Evolutionary conservation across 2,329 filamentous ascomycete species (phyloP), one percentile per base, ranked within the genome.

Genomic region (Xylaria sp.): DNA sequence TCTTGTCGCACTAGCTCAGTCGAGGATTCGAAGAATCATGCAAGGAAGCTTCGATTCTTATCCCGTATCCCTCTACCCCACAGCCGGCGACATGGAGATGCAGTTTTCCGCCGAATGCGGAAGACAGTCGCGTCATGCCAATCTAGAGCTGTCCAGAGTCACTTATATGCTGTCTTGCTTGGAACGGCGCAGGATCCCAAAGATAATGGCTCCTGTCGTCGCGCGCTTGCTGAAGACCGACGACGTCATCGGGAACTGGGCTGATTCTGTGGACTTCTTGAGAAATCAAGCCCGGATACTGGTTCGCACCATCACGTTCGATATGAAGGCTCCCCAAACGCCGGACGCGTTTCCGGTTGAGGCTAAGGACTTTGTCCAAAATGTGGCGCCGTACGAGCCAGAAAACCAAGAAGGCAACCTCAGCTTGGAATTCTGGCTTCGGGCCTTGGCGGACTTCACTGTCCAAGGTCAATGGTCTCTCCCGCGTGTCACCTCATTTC

Each of bases 371-470:
- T 65, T 65, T 20, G 32, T 60, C 28, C 63, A 65, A 13, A 65
- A 55, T n/a, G 48, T 65, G 15, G 39, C 46, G 3, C 46, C 56
- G 4, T 65, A 65, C 25, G 63, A 65, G 30, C n/a, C 63, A 46
- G 63, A 65, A 15, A 60, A 28, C 20, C 23, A 60, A 13, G 63
- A 65, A 15, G 56, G 15, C 15, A 65, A 65, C n/a, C 34, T 65
- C n/a, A 65, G 63, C 20, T 48, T 65, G n/a, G 50, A 25, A 23
- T 65, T 65, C 34, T 65, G 63, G 63, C 63, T 45, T 13, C 63
- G 63, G 4, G 63, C 63, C 3, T 55, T 65, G 36, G 56, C 34
- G 20, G 63, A 65, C 30, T 65, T 65, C 56, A 58, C 18, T 13
- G 13, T 12, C 4, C 58, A 53, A 45, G 62, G 45, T 4, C 32